Percentiles rank a stretch among this genome's conserved stretches.
These are phyloP conservation scores for Fusarium nodosum DNA, from an alignment of 2,329 filamentous ascomycete species.

Conservation along the genomic window DNA sequence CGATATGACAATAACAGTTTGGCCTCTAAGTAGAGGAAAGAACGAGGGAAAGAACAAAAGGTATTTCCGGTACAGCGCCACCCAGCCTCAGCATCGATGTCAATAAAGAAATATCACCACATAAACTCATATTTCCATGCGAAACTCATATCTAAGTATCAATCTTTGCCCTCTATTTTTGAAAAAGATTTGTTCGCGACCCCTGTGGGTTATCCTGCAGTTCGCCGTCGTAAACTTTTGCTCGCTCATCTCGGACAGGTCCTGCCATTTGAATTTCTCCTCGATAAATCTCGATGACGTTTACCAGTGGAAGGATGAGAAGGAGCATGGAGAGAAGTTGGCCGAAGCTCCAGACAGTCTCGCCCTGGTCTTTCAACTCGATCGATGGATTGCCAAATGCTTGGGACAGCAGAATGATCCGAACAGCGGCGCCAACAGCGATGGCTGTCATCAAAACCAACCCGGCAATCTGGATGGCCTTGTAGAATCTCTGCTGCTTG, in stretches of 20 bases:
- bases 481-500: slow-evolving; percentile 67
- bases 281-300: slow-evolving; percentile 39
- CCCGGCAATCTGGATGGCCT: slow-evolving; percentile 65
- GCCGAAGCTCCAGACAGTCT: slow-evolving; percentile 46
- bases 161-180: slow-evolving; percentile 43
- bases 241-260: slow-evolving; percentile 58
- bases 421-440: slow-evolving; percentile 69
- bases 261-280: slow-evolving; percentile 53
- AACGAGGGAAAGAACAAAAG: no score
- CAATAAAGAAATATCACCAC: background rate
- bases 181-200: slow-evolving; percentile 56
- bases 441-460: slow-evolving; percentile 69
- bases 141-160: background rate
- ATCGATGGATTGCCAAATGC: slow-evolving; percentile 62
- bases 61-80: background rate
- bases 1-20: background rate
- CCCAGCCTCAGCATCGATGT: background rate
- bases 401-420: slow-evolving; percentile 70
- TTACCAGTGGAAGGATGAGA: slow-evolving; percentile 42
- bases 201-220: slow-evolving; percentile 53
- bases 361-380: slow-evolving; percentile 45
- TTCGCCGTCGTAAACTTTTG: slow-evolving; percentile 59
- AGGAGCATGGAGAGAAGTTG: slow-evolving; percentile 46
- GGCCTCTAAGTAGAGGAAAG: background rate
- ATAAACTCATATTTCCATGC: background rate